Conservation (phyloP, 768 basidiomycete species). For the Boletus coccyginus region DNA sequence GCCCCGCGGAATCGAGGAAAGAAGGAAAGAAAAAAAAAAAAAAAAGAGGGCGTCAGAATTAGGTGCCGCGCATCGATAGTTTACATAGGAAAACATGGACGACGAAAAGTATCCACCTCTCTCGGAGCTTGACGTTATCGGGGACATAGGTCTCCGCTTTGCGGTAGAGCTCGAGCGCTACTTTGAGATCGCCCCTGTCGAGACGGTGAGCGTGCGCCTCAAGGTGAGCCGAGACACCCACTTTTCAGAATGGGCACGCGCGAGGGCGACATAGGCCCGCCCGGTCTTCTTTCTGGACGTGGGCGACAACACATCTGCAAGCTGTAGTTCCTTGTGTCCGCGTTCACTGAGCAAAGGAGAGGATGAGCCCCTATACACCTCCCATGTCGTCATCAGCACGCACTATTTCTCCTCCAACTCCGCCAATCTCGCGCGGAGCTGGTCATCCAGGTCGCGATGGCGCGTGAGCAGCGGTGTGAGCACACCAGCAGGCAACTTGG, state of each 20-base stretch:
- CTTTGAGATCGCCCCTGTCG: constrained; percentile 71
- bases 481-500: constrained; percentile 36
- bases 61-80: constrained; percentile 37
- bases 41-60: constrained; percentile 41
- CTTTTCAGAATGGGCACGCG: constrained; percentile 80
- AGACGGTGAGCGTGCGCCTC: not conserved
- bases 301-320: constrained; percentile 65
- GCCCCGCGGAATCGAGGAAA: too few relatives aligned
- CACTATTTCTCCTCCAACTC: constrained; percentile 76
- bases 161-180: constrained; percentile 77
- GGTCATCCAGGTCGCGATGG: constrained; percentile 67
- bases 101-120: constrained; percentile 81
- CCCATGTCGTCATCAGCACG: constrained; percentile 27
- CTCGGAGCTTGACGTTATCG: constrained; percentile 81
- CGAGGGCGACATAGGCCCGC: constrained; percentile 79
- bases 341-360: constrained; percentile 44
- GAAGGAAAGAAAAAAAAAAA: constrained; percentile 17
- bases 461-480: constrained; percentile 62
- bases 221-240: constrained; percentile 33
- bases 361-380: constrained; percentile 14
- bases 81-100: constrained; percentile 62
- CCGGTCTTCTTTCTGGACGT: constrained; percentile 80
- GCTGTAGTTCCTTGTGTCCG: constrained; percentile 56
- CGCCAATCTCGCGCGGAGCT: constrained; percentile 58
- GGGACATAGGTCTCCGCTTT: constrained; percentile 82